Conservation (phyloP, 257 asterid genomes). For the Schizonepeta tenuifolia region DNA sequence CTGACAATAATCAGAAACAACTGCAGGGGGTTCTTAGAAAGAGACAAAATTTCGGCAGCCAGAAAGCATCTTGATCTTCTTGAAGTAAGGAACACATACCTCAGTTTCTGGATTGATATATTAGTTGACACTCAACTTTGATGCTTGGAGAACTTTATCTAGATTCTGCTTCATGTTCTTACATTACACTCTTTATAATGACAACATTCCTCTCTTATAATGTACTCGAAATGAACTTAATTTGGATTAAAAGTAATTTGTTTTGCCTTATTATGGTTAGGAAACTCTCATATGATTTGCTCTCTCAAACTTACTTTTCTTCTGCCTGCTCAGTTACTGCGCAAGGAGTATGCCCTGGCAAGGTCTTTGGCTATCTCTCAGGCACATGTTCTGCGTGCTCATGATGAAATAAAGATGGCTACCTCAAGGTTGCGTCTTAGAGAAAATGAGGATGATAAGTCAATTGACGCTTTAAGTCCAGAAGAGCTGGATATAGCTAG, state of each 20-base stretch:
- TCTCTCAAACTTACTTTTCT: conserved; percentile 13
- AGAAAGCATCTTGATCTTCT: conserved; percentile 83
- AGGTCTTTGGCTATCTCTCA: conserved; percentile 82
- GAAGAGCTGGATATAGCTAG: conserved; percentile 87
- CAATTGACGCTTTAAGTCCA: conserved; percentile 75
- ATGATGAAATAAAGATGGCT: conserved; percentile 96
- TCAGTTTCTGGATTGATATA: conserved; percentile 25
- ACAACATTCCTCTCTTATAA: conserved; percentile 18
- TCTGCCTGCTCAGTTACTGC: conserved; percentile 66
- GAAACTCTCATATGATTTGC: conserved; percentile 7
- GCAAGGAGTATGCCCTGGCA: conserved; percentile 90
- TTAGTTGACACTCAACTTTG: conserved; percentile 23
- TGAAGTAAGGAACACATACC: conserved; percentile 62
- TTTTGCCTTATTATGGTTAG: conserved; percentile 16
- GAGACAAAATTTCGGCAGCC: conserved; percentile 68
- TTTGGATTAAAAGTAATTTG: conserved; percentile 4
- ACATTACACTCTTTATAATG: conserved; percentile 4
- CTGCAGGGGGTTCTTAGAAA: conserved; percentile 73
- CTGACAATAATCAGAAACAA: conserved; percentile 79
- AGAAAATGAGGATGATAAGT: conserved; percentile 75
- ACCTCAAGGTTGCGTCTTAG: conserved; percentile 82
- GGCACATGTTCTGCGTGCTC: conserved; percentile 93
- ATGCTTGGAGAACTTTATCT: conserved; percentile 26
- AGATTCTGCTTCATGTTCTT: conserved; percentile 6
- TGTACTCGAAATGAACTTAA: conserved; percentile 21